Conservation (phyloP, 768 basidiomycete species). For the Leccinum longicurvipes region DNA sequence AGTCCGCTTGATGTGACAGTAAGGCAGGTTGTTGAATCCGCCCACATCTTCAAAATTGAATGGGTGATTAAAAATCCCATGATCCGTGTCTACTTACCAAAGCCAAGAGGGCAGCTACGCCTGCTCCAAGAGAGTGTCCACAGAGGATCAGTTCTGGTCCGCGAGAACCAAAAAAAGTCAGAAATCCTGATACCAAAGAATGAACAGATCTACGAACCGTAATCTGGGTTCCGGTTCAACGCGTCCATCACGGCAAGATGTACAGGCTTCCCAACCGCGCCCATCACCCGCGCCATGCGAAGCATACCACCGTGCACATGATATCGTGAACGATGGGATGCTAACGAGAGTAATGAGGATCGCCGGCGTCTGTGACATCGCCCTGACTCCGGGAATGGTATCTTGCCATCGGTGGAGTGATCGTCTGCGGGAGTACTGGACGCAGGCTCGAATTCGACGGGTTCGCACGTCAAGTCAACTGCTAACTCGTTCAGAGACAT, state of each 20-base stretch:
- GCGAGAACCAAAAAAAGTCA: slow-evolving; percentile 1
- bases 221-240: slow-evolving; percentile 62
- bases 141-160: slow-evolving; percentile 65
- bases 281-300: slow-evolving; percentile 78
- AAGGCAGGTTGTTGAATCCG: slow-evolving; percentile 73
- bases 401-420: slow-evolving; percentile 32
- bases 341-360: slow-evolving; percentile 21
- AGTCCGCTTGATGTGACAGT: slow-evolving; percentile 67
- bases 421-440: slow-evolving; percentile 30
- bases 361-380: slow-evolving; percentile 23
- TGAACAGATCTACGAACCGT: slow-evolving; percentile 48
- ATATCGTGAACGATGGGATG: slow-evolving; percentile 36
- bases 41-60: slow-evolving; percentile 66
- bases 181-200: neutral
- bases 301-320: slow-evolving; percentile 81
- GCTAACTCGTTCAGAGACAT: slow-evolving; percentile 88
- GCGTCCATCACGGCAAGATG: slow-evolving; percentile 72
- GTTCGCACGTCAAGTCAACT: slow-evolving; percentile 80
- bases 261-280: slow-evolving; percentile 70
- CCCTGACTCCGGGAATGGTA: slow-evolving; percentile 33
- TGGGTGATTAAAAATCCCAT: neutral
- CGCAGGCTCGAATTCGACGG: slow-evolving; percentile 61
- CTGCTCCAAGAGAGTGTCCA: slow-evolving; percentile 83
- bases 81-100: slow-evolving; percentile 44
- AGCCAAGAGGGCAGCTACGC: slow-evolving; percentile 71